phyloP scores from a whole-genome alignment of 768 basidiomycete genomes.

The Pleurotus salmoneostramineus region DNA sequence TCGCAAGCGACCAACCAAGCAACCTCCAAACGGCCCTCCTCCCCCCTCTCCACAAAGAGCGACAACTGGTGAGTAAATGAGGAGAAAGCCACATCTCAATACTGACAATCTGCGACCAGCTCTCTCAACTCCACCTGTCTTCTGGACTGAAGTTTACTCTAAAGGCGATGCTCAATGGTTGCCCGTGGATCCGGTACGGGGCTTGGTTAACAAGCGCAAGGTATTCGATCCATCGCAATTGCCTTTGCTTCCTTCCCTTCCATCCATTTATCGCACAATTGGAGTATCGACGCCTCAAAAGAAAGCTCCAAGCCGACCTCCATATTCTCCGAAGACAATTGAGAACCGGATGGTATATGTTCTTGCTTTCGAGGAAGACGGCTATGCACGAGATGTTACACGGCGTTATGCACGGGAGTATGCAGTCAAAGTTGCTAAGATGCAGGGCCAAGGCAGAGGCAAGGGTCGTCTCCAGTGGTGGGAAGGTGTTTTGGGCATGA shows the following conservation, averaged over 20 bases:
- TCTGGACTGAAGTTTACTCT: constrained; percentile 98
- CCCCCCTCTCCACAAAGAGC: neutral
- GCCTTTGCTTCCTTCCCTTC: constrained; percentile 9
- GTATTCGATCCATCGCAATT: constrained; percentile 68
- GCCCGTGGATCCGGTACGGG: constrained; percentile 85
- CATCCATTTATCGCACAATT: constrained; percentile 5
- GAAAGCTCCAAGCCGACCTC: constrained; percentile 11
- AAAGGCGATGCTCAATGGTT: constrained; percentile 90
- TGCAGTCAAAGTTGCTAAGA: constrained; percentile 74
- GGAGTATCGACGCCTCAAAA: constrained; percentile 8
- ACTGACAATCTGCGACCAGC: constrained; percentile 28
- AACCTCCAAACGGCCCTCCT: neutral
- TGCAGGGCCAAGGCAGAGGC: constrained; percentile 55
- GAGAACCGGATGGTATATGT: constrained; percentile 94
- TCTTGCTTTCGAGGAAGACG: constrained; percentile 91
- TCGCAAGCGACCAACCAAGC: neutral
- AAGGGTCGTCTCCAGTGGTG: constrained; percentile 83
- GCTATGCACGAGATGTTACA: constrained; percentile 88
- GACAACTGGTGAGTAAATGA: neutral
- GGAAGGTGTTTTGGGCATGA: constrained; percentile 57
- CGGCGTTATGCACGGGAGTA: constrained; percentile 82
- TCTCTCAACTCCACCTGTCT: constrained; percentile 70
- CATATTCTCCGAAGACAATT: constrained; percentile 15
- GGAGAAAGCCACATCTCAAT: constrained; percentile 13
- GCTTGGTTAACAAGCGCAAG: constrained; percentile 74